Percentiles rank a stretch among this genome's conserved stretches.
Evolutionary conservation across 768 basidiomycete genomes (phyloP).

Genomic region (Panus rudis): DNA sequence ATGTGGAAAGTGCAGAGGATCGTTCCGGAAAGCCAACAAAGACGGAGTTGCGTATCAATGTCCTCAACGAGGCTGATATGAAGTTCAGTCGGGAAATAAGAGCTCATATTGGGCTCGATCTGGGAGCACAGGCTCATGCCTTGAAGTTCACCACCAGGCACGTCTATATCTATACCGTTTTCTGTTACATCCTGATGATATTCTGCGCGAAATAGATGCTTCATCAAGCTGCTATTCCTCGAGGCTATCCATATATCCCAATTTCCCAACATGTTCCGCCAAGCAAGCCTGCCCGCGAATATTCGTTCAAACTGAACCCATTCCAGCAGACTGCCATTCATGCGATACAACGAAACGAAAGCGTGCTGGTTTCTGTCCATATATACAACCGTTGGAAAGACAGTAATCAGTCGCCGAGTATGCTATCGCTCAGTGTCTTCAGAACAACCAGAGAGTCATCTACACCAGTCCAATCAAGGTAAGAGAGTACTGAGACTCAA

Average conservation of each 20-base stretch:
- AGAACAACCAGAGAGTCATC: slow-evolving; percentile 91
- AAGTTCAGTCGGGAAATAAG: too few relatives aligned
- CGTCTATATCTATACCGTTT: background rate
- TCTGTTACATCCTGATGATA: background rate
- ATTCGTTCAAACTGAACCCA: slow-evolving; percentile 95
- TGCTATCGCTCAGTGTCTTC: slow-evolving; percentile 94
- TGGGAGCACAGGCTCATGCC: slow-evolving; percentile 58
- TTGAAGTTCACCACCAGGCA: slow-evolving; percentile 78
- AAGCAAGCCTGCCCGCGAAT: slow-evolving; percentile 82
- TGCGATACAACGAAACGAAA: slow-evolving; percentile 95
- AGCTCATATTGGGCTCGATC: too few relatives aligned
- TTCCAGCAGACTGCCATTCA: slow-evolving; percentile 94
- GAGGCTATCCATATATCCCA: slow-evolving; percentile 83
- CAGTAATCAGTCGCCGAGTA: slow-evolving; percentile 98
- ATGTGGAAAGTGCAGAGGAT: too few relatives aligned
- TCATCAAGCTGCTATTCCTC: slow-evolving; percentile 94
- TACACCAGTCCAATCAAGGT: slow-evolving; percentile 99
- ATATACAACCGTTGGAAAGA: slow-evolving; percentile 96
- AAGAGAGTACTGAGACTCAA: slow-evolving; percentile 23
- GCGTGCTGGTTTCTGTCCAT: slow-evolving; percentile 90
- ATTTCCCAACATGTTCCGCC: slow-evolving; percentile 88
- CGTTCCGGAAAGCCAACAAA: too few relatives aligned
- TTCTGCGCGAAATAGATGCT: slow-evolving; percentile 73
- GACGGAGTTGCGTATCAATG: too few relatives aligned
- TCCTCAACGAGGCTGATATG: too few relatives aligned